Evolutionary conservation across 106 monocot species (phyloP), one percentile per base, ranked within the genome.

Genomic region (Hemerocallis citrina): DNA sequence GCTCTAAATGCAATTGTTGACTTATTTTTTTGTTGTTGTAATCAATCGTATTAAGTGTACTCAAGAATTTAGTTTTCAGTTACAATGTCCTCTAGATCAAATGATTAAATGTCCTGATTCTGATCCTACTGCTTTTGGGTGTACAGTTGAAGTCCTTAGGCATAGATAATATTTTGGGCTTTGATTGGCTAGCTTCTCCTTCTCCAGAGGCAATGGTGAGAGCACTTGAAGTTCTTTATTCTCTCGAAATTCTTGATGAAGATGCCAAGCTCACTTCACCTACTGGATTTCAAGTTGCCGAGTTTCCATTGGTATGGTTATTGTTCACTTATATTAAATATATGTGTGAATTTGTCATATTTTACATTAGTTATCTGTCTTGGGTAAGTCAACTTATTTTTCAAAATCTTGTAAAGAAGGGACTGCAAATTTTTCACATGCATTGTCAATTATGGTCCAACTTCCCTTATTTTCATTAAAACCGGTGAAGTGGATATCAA

Each of bases 261-360:
- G 96, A 98, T 73, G 96, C 81, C 35, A 98, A 91, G 69, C 81
- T 98, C 52, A 98, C 96, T 43, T 74, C 75, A 44, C 96, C 96
- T 3, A 68, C 65, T 55, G 96, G 96, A 41, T 98, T 79, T 74
- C 96, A 98, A 75, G 84, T 98, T 72, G 87, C 96, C 30, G 96
- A 98, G 72, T 63, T 98, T 67, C 96, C 96, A 15, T 54, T 96
- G 68, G 96, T 96, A 91, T 65, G 56, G 17, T 30, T 70, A 21
- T 15, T 36, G 2, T 57, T 7, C 20, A 25, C 13, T 6, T 31
- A 51, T 33, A 21, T 19, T 69, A 11, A 36, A 12, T 34, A 8
- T 33, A 12, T 35, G 11, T 5, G 37, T 57, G 57, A 57, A 34
- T 22, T 35, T 35, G 8, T 57, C 8, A 21, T 57, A 57, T 57